Conservation (phyloP, 208 protist species). For the Porcisia hertigi region DNA sequence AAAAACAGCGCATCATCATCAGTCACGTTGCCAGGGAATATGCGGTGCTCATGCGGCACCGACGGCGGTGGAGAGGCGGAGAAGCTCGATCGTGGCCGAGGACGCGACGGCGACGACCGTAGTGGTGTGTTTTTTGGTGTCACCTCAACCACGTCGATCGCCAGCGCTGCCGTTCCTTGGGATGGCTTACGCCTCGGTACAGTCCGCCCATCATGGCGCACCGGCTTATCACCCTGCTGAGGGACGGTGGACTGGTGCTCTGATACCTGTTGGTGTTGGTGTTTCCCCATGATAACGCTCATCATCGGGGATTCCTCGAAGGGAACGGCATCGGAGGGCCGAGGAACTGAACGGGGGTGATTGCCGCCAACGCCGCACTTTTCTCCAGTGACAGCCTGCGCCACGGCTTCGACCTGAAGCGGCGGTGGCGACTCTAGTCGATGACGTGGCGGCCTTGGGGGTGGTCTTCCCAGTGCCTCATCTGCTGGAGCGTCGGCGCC, state of each 20-base stretch:
- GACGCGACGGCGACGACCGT: no score
- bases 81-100: background rate
- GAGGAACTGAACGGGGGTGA: background rate
- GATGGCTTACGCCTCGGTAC: background rate
- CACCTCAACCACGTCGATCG: background rate
- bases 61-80: background rate
- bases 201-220: background rate
- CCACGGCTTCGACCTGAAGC: background rate
- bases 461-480: background rate
- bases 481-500: background rate
- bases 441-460: background rate
- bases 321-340: background rate
- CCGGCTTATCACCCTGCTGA: background rate
- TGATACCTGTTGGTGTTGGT: background rate
- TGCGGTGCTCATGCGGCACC: background rate
- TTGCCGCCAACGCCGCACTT: background rate
- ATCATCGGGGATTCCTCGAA: conserved; percentile 14
- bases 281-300: background rate
- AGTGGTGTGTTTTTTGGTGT: background rate
- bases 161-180: background rate
- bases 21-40: background rate
- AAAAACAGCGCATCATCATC: conserved; percentile 41
- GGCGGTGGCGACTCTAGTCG: conserved; percentile 1
- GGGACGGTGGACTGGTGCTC: background rate
- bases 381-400: background rate